Evolutionary conservation across 2,329 filamentous ascomycete genomes (phyloP).

Genomic region (Aspergillus sp.): DNA sequence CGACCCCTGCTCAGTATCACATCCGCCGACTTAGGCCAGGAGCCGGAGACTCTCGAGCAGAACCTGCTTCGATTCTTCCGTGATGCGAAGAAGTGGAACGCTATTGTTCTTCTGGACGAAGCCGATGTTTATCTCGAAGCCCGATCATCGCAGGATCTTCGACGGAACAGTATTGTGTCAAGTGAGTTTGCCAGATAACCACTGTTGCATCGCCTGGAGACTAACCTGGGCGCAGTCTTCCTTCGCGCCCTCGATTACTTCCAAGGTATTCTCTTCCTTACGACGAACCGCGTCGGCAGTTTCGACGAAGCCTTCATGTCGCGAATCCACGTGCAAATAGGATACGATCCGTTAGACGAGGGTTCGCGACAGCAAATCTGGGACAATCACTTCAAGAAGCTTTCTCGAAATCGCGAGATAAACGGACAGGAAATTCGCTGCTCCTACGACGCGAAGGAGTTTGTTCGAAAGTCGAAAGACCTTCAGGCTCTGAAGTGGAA

Average conservation of each 20-base stretch:
- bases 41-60: conserved; percentile 9
- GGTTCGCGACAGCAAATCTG: conserved; percentile 4
- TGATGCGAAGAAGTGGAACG: conserved; percentile 12
- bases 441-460: conserved; percentile 7
- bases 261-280: conserved; percentile 50
- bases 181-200: not conserved
- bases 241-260: conserved; percentile 40
- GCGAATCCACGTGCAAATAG: conserved; percentile 42
- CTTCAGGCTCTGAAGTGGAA: conserved; percentile 12
- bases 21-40: conserved; percentile 4
- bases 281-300: conserved; percentile 46
- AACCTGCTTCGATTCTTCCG: conserved; percentile 12
- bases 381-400: conserved; percentile 11
- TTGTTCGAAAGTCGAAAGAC: not conserved
- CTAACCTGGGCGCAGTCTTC: not conserved
- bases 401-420: not conserved
- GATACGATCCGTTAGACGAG: conserved; percentile 27
- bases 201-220: too few relatives aligned
- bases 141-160: not conserved
- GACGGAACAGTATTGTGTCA: conserved; percentile 4
- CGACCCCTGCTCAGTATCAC: conserved; percentile 9
- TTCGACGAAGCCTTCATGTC: conserved; percentile 48
- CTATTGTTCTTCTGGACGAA: conserved; percentile 20
- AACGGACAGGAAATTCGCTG: conserved; percentile 1
- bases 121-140: conserved; percentile 18